Conservation (phyloP, 345 rosid genomes). For the Adansonia digitata region DNA sequence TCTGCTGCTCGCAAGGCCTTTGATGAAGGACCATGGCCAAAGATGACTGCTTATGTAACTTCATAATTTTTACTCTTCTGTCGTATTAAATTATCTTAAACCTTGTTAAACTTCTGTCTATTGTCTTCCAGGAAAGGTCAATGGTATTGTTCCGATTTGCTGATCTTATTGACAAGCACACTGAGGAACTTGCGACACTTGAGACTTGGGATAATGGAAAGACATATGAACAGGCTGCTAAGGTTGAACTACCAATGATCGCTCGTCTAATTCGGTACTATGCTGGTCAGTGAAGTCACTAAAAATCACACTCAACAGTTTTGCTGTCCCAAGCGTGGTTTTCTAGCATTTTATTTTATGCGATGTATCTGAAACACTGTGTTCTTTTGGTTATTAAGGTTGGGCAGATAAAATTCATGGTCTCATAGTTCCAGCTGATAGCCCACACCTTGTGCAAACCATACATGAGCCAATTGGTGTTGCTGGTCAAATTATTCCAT, state of each 20-base stretch:
- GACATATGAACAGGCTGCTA: conserved; percentile 72
- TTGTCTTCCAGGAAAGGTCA: conserved; percentile 64
- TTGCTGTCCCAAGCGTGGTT: not conserved
- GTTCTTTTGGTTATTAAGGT: conserved; percentile 39
- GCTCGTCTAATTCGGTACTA: conserved; percentile 68
- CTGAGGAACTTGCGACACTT: conserved; percentile 74
- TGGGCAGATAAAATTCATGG: conserved; percentile 99
- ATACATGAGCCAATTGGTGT: conserved; percentile 94
- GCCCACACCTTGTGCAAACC: conserved; percentile 68
- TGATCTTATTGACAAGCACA: conserved; percentile 78
- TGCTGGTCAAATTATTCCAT: conserved; percentile 91
- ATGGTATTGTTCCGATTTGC: conserved; percentile 62
- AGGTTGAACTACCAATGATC: conserved; percentile 66
- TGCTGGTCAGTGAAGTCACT: conserved; percentile 54
- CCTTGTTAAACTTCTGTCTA: not conserved
- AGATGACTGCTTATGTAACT: conserved; percentile 77
- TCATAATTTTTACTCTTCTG: not conserved
- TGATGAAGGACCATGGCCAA: conserved; percentile 98
- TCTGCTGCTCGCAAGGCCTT: conserved; percentile 93
- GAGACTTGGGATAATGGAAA: conserved; percentile 96
- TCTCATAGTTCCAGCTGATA: conserved; percentile 71
- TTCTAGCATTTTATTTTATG: not conserved
- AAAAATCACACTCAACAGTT: not conserved
- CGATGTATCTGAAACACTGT: not conserved
- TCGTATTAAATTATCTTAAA: conserved; percentile 6